phyloP scores from a whole-genome alignment of 331 rosid species.

The Rhamnella rubrinervis region DNA sequence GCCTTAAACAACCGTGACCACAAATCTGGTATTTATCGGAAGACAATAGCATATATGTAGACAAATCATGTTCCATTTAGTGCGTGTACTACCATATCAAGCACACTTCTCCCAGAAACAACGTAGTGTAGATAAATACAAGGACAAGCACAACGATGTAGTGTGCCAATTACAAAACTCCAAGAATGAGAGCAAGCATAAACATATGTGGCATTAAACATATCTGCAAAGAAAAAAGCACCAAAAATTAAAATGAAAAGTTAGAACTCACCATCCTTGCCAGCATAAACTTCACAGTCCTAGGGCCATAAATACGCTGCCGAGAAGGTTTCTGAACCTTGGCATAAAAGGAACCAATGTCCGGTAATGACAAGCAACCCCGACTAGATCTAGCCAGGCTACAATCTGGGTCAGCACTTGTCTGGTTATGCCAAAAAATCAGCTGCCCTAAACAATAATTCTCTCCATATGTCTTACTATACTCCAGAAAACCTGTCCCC shows the following conservation, averaged over 20 bases:
- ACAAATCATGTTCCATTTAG: too few species aligned
- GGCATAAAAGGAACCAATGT: conserved; percentile 79
- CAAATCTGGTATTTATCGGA: too few species aligned
- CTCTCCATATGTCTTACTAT: conserved; percentile 76
- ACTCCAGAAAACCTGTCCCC: conserved; percentile 85
- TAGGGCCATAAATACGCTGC: conserved; percentile 94
- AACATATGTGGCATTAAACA: not conserved
- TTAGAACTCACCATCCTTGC: conserved; percentile 79
- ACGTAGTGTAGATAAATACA: too few species aligned
- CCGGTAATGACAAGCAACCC: conserved; percentile 92
- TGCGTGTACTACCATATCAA: too few species aligned
- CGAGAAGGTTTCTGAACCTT: conserved; percentile 80
- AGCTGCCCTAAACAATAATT: conserved; percentile 97
- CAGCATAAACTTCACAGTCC: conserved; percentile 81
- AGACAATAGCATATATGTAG: too few species aligned
- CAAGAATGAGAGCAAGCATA: not conserved
- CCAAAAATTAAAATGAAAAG: not conserved
- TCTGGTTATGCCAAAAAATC: conserved; percentile 93
- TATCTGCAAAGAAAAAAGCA: not conserved
- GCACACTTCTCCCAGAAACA: too few species aligned
- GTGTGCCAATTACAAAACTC: too few species aligned
- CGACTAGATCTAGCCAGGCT: conserved; percentile 66
- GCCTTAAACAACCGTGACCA: too few species aligned
- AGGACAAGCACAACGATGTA: too few species aligned
- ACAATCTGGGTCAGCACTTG: conserved; percentile 75